Percentiles rank a stretch among this genome's conserved stretches.
Conservation (phyloP, 2,329 filamentous ascomycete genomes). For the Penicillium brevicompactum region DNA sequence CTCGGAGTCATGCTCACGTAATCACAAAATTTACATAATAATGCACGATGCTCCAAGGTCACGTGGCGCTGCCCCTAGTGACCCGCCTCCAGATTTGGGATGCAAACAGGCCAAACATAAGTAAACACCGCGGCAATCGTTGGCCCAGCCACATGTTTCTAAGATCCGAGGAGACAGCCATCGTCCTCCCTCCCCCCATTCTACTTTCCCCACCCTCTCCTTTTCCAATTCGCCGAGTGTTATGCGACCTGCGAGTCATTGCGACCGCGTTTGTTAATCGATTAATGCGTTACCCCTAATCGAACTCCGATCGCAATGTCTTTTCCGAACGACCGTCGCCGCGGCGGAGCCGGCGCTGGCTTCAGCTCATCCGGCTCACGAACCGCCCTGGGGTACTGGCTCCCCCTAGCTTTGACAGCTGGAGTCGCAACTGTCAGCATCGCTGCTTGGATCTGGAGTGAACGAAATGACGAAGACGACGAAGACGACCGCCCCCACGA, state of each 20-base stretch:
- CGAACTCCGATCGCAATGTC: conserved; percentile 40
- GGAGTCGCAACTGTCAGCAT: conserved; percentile 84
- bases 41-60: conserved; percentile 1
- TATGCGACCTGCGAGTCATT: conserved; percentile 34
- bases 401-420: conserved; percentile 82
- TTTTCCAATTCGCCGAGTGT: conserved; percentile 24
- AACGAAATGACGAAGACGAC: conserved; percentile 75
- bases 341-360: conserved; percentile 39
- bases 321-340: conserved; percentile 42
- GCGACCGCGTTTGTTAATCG: conserved; percentile 24
- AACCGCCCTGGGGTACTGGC: conserved; percentile 69
- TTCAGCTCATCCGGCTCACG: conserved; percentile 46
- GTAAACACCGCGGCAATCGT: conserved; percentile 34
- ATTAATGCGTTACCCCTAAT: conserved; percentile 32
- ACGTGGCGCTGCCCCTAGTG: conserved; percentile 29
- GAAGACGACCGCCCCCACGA: conserved; percentile 57
- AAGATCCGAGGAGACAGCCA: conserved; percentile 34
- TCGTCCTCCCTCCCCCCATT: conserved; percentile 18
- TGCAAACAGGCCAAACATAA: conserved; percentile 35
- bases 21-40: background rate
- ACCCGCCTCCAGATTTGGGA: conserved; percentile 28
- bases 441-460: conserved; percentile 92
- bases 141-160: conserved; percentile 45
- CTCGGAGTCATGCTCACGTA: background rate
- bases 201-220: conserved; percentile 21